Evolutionary conservation across 148 eudicot genomes (phyloP), one percentile per base, ranked within the genome.

Genomic region (Rhododendron ferrugineum): DNA sequence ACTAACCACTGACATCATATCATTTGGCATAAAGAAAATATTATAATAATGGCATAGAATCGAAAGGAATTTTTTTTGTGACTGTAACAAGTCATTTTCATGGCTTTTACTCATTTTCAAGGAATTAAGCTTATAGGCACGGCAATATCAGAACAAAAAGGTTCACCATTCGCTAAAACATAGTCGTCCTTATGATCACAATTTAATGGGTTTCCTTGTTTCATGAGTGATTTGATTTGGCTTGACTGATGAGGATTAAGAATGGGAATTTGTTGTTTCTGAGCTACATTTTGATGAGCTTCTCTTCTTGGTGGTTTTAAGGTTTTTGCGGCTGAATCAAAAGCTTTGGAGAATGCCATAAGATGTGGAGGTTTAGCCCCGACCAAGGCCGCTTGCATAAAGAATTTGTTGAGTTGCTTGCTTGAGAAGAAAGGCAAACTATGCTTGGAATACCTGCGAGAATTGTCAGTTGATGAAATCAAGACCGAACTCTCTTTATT

Each of bases 331-430:
- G 97, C 98, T 82, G 95, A 95, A 81, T 79, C 89, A 44, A 91
- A 88, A 75, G 66, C 81, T 86, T 50, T 95, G 56, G 97, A 95
- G 91, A 80, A 94, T 91, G 94, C 97, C 66, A 95, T 95, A 82
- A 93, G 95, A 91, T 94, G 98, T 79, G 98, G 98, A 83, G 98
- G 98, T 32, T 89, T 95, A 81, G 98, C 98, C 47, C 95, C 94
- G 14, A 93, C 95, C 58, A 95, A 95, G 89, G 92, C 94, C 78
- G 82, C 95, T 68, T 95, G 97, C 87, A 95, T 95, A 15, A 95
- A 87, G 90, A 93, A 92, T 82, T 82, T 94, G 14, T 87, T 95
- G 89, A 92, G 86, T 81, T 85, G 89, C 81, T 87, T 95, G 87
- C 89, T 88, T 60, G 92, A 93, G 90, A 92, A 86, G 83, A 95